Conservation (phyloP, 1,139 yeast species). For the Debaryomyces singareniensis region DNA sequence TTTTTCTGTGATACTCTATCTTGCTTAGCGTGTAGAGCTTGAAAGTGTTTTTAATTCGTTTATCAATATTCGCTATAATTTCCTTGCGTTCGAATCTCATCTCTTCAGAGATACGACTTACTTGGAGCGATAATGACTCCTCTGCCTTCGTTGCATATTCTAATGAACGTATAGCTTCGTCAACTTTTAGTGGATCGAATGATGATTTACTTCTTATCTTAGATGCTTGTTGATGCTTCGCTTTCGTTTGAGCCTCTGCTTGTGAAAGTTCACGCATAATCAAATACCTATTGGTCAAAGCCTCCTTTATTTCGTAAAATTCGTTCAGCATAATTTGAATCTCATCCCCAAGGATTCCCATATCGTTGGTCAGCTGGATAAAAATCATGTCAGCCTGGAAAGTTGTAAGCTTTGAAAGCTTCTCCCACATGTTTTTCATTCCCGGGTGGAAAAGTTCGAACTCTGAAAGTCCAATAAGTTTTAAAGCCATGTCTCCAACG, state of each 20-base stretch:
- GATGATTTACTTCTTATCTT: conserved; percentile 69
- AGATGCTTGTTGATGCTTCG: conserved; percentile 68
- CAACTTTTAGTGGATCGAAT: conserved; percentile 82
- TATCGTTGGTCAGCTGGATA: conserved; percentile 65
- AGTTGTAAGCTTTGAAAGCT: conserved; percentile 61
- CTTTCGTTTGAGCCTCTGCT: conserved; percentile 69
- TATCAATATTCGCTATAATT: conserved; percentile 50
- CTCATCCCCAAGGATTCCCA: conserved; percentile 77
- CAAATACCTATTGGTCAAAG: conserved; percentile 85
- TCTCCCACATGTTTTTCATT: conserved; percentile 79
- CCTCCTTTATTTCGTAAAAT: conserved; percentile 84
- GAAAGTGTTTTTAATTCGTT: conserved; percentile 47
- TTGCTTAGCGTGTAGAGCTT: conserved; percentile 60
- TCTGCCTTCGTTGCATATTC: conserved; percentile 80
- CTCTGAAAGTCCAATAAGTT: conserved; percentile 42
- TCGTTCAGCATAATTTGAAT: conserved; percentile 60
- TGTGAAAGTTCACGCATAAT: conserved; percentile 81
- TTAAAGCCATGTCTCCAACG: conserved; percentile 60
- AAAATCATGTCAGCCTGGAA: conserved; percentile 74
- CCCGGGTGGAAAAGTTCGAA: conserved; percentile 54
- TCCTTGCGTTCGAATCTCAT: conserved; percentile 70
- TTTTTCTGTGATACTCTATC: conserved; percentile 82
- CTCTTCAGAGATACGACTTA: conserved; percentile 78
- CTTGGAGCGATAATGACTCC: conserved; percentile 65
- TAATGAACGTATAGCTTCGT: conserved; percentile 76